phyloP scores from a whole-genome alignment of 2,329 filamentous ascomycete genomes.

The Trichophyton rubrum region DNA sequence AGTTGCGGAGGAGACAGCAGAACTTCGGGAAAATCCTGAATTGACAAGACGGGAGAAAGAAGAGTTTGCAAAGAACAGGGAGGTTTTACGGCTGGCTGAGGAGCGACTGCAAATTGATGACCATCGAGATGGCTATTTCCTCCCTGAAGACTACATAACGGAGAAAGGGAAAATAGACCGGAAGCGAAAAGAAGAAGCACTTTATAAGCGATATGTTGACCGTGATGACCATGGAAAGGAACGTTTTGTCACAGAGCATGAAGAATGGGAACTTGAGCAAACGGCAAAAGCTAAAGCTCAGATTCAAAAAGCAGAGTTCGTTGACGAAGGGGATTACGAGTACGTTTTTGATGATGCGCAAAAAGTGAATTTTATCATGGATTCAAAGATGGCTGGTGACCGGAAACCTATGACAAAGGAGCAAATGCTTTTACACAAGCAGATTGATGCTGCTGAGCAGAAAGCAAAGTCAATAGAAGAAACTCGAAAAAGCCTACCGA shows the following conservation, averaged over 20 bases:
- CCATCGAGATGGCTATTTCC: constrained; percentile 76
- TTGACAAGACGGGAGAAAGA: constrained; percentile 68
- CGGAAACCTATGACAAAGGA: constrained; percentile 62
- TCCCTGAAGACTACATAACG: constrained; percentile 91
- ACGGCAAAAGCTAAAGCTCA: constrained; percentile 76
- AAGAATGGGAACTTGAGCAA: constrained; percentile 92
- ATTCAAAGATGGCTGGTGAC: constrained; percentile 59
- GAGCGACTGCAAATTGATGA: constrained; percentile 81
- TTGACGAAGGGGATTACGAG: constrained; percentile 74
- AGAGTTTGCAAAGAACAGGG: constrained; percentile 79
- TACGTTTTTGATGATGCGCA: constrained; percentile 86
- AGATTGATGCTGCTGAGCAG: constrained; percentile 78
- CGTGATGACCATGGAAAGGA: constrained; percentile 78
- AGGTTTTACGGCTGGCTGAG: constrained; percentile 69
- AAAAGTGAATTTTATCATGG: constrained; percentile 72
- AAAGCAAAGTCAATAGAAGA: constrained; percentile 83
- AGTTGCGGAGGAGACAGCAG: constrained; percentile 75
- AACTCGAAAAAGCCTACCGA: constrained; percentile 76
- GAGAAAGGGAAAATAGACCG: constrained; percentile 81
- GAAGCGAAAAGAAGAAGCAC: constrained; percentile 74
- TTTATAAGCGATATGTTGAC: constrained; percentile 85
- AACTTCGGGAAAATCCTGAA: constrained; percentile 61
- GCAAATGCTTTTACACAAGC: constrained; percentile 62
- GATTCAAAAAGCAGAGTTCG: constrained; percentile 59
- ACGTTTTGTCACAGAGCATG: constrained; percentile 81